phyloP scores from a whole-genome alignment of 78 protist species.

The Planoprotostelium fungivorum region DNA sequence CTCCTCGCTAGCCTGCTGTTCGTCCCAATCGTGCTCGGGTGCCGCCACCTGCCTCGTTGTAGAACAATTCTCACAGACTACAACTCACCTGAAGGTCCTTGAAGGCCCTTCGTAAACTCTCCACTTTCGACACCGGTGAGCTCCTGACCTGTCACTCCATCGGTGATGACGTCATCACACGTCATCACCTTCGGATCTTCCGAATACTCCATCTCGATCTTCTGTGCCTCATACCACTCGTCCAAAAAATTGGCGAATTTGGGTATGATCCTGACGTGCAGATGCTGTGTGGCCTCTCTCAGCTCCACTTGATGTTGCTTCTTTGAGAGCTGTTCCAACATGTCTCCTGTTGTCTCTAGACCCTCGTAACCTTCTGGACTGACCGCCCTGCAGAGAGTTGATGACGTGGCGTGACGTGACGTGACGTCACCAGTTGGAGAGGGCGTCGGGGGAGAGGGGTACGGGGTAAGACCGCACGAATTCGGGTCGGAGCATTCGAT shows the following conservation, averaged over 20 bases:
- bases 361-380: neutral
- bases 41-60: too few relatives aligned
- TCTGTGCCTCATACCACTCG: neutral
- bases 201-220: neutral
- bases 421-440: neutral
- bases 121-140: neutral
- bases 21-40: neutral
- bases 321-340: neutral
- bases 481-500: neutral
- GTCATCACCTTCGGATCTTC: neutral
- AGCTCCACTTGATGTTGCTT: neutral
- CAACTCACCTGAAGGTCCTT: neutral
- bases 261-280: neutral
- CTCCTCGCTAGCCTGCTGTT: neutral
- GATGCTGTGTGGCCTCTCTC: neutral
- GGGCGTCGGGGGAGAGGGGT: neutral
- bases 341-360: neutral
- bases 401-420: too few relatives aligned
- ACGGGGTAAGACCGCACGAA: neutral
- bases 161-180: too few relatives aligned
- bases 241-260: neutral
- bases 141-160: neutral
- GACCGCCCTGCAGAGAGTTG: too few relatives aligned
- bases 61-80: too few relatives aligned
- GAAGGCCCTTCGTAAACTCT: neutral